Evolutionary conservation across 495 filamentous ascomycete species (phyloP).

Genomic region (Copromyces sp.): DNA sequence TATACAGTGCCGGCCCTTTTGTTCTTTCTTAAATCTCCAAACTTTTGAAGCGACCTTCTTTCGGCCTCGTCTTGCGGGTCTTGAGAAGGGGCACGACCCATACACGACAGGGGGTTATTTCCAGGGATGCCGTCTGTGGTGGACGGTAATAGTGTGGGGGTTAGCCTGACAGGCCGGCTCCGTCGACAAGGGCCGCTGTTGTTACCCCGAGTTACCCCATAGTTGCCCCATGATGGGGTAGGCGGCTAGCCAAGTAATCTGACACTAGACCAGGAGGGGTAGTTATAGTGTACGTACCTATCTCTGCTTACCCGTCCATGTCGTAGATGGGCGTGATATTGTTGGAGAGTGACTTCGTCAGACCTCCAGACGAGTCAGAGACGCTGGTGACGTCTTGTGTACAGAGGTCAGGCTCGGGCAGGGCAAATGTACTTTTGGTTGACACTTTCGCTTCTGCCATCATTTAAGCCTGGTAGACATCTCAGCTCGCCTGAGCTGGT

Average conservation of each 20-base stretch:
- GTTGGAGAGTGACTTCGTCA: not conserved
- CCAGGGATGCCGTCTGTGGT: conserved; percentile 15
- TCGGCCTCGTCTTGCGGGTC: not conserved
- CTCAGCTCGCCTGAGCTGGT: not conserved
- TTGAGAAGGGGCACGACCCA: conserved; percentile 14
- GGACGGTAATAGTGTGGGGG: conserved; percentile 26
- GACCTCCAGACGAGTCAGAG: not conserved
- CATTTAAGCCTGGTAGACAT: not conserved
- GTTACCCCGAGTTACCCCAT: not conserved
- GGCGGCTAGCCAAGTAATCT: conserved; percentile 6
- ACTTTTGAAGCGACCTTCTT: not conserved
- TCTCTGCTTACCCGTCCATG: not conserved
- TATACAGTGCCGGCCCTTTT: conserved; percentile 22
- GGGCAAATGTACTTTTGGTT: not conserved
- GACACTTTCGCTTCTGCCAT: not conserved
- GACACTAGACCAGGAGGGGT: conserved; percentile 7
- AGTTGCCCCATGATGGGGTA: conserved; percentile 1
- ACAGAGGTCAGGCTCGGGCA: not conserved
- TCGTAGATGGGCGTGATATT: not conserved
- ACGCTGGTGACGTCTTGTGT: not conserved
- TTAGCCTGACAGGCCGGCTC: conserved; percentile 14
- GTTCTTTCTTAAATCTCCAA: not conserved
- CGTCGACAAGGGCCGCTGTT: conserved; percentile 8
- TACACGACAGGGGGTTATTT: conserved; percentile 11
- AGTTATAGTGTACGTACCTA: not conserved